Evolutionary conservation across 257 asterid genomes (phyloP).

Genomic region (Rauvolfia tetraphylla): DNA sequence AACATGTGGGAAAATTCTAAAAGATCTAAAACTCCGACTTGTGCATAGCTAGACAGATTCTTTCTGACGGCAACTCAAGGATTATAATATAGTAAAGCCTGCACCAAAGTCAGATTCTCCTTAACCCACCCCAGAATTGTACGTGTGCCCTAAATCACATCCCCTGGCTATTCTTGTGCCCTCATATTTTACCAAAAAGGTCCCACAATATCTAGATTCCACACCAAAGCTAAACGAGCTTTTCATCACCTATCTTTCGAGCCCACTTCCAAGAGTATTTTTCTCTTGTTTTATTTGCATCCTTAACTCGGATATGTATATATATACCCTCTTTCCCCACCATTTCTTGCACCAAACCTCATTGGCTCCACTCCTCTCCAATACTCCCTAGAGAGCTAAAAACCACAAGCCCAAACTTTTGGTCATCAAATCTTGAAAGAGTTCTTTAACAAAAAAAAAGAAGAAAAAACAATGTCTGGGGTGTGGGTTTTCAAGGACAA

Average conservation of each 20-base stretch:
- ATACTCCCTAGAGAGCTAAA: not conserved
- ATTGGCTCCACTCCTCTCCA: slow-evolving; percentile 2
- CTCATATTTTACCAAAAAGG: slow-evolving; percentile 18
- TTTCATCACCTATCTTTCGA: slow-evolving; percentile 39
- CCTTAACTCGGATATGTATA: slow-evolving; percentile 28
- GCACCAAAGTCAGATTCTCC: slow-evolving; percentile 8
- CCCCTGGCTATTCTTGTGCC: slow-evolving; percentile 17
- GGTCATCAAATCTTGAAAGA: not conserved
- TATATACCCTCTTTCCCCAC: slow-evolving; percentile 34
- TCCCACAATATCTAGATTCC: slow-evolving; percentile 65
- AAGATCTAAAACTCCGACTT: too few species aligned
- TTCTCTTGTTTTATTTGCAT: slow-evolving; percentile 22
- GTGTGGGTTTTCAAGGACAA: slow-evolving; percentile 79
- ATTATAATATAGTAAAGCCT: not conserved
- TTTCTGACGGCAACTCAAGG: not conserved
- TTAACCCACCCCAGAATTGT: not conserved
- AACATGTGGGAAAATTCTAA: too few species aligned
- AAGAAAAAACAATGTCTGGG: slow-evolving; percentile 54
- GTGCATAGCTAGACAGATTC: not conserved
- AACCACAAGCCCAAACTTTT: not conserved
- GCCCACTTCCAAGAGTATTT: slow-evolving; percentile 32
- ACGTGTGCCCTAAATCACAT: slow-evolving; percentile 23
- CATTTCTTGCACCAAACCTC: slow-evolving; percentile 20
- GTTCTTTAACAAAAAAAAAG: not conserved
- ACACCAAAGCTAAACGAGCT: slow-evolving; percentile 31